Base-by-base conservation (phyloP, 148 eudicot genomes). In the Dianthus caryophyllus region DNA sequence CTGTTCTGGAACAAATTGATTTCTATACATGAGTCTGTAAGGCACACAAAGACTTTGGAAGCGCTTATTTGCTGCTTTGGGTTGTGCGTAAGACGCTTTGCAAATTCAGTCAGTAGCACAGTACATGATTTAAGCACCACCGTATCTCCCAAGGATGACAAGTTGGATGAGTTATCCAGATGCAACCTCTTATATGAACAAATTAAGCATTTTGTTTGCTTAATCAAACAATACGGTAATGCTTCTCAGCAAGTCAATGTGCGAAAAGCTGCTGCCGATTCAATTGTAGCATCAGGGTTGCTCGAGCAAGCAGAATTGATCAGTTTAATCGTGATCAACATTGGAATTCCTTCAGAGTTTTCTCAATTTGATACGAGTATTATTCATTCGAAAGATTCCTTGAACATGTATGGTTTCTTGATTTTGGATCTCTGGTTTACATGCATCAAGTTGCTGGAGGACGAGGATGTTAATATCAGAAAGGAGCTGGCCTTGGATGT, bases 181-280 rank as follows among this genome's bases (percentile, higher is more conserved):
- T 75, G 74, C 67, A 47, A 78, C 65, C 61, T 68, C 33, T 73
- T 87, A 48, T 86, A 82, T 59, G 80, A 75, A 66, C 71, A 77
- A 71, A 74, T 86, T 20, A 73, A 75, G 70, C 87, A 76, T 66
- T 94, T 73, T 80, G 83, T 83, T 51, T 57, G 60, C 73, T 71
- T 90, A 53, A 77, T 90, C 15, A 74, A 81, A 69, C 76, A 78
- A 64, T 75, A 82, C 60, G 79, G 96, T 75, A 87, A 81, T 64
- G 73, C 99, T 63, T 90, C 99, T 43, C 86, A 88, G 84, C 84
- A 87, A 44, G 84, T 78, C n/a, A 88, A 80, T 67, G 78, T 88
- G 83, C 83, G 99, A 31, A 90, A 77, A 68, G 97, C 99, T 61
- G 90, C 97, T 75, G 88, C 93, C 16, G 96, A 90, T 64, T 88